Percentiles rank a stretch among this genome's conserved stretches.
Evolutionary conservation across 495 filamentous ascomycete genomes (phyloP).

Genomic region (Xylaria scruposa): DNA sequence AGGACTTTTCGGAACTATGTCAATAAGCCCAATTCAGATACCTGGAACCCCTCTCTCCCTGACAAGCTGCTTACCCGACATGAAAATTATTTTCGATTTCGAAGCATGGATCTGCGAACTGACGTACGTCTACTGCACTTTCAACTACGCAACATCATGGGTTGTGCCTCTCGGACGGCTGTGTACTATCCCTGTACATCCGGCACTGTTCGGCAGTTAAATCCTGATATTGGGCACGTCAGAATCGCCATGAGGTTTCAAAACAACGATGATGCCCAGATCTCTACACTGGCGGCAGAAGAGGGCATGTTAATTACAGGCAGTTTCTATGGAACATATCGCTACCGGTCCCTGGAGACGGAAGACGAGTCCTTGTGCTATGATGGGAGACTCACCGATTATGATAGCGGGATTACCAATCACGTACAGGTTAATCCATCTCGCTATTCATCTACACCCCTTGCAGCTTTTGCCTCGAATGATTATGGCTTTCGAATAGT

Average conservation of each 20-base stretch:
- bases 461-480: constrained; percentile 83
- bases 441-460: constrained; percentile 65
- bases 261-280: constrained; percentile 55
- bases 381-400: constrained; percentile 70
- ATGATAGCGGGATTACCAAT: constrained; percentile 81
- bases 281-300: constrained; percentile 74
- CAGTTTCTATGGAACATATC: constrained; percentile 83
- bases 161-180: constrained; percentile 73
- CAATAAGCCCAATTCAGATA: constrained; percentile 50
- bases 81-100: constrained; percentile 72
- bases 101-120: constrained; percentile 69
- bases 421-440: constrained; percentile 75
- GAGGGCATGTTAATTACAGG: constrained; percentile 78
- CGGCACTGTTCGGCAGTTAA: constrained; percentile 61
- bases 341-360: constrained; percentile 62
- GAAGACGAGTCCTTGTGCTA: constrained; percentile 51
- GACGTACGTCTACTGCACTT: constrained; percentile 79
- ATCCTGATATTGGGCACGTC: constrained; percentile 55
- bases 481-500: constrained; percentile 78
- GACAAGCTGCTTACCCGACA: constrained; percentile 47
- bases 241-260: constrained; percentile 67
- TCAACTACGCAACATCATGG: constrained; percentile 86
- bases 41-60: constrained; percentile 44
- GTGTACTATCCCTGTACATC: constrained; percentile 71
- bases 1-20: constrained; percentile 65